These are phyloP conservation scores for Lentinula boryana DNA, from an alignment of 768 basidiomycete genomes.

Conservation along the genomic window DNA sequence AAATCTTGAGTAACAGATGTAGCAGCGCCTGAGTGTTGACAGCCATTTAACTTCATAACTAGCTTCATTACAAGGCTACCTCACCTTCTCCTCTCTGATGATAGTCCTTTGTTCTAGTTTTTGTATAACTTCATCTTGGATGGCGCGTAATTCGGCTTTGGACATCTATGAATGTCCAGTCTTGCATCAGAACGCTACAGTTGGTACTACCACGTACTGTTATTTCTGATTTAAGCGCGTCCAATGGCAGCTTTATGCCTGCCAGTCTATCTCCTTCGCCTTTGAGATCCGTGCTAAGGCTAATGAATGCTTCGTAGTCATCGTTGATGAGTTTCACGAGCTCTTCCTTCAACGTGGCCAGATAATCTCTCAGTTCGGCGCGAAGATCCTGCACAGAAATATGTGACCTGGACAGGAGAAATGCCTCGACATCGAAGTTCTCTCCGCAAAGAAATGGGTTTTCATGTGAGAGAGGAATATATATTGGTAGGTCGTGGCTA, in stretches of 20 bases:
- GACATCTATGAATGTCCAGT: conserved; percentile 41
- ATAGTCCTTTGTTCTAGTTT: conserved; percentile 70
- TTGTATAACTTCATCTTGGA: conserved; percentile 71
- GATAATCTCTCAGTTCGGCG: conserved; percentile 80
- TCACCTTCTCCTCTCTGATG: conserved; percentile 83
- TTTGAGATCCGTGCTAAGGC: conserved; percentile 85
- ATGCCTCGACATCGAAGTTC: conserved; percentile 76
- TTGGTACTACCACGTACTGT: conserved; percentile 26
- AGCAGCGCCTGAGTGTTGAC: conserved; percentile 56
- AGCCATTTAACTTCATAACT: background rate
- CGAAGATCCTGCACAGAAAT: conserved; percentile 86
- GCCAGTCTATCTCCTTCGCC: conserved; percentile 76
- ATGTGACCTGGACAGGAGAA: conserved; percentile 81
- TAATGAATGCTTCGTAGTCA: conserved; percentile 98
- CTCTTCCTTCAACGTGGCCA: conserved; percentile 82
- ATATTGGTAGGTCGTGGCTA: conserved; percentile 46
- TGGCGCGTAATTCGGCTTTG: conserved; percentile 51
- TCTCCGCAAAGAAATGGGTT: conserved; percentile 67
- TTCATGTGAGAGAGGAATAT: conserved; percentile 71
- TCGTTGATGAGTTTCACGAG: conserved; percentile 94
- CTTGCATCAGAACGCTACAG: background rate
- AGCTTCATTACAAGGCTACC: background rate
- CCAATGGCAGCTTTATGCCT: conserved; percentile 63
- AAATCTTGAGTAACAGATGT: conserved; percentile 84
- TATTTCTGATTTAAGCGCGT: conserved; percentile 56